phyloP scores from a whole-genome alignment of 208 protist species.

The Angomonas ambiguus region DNA sequence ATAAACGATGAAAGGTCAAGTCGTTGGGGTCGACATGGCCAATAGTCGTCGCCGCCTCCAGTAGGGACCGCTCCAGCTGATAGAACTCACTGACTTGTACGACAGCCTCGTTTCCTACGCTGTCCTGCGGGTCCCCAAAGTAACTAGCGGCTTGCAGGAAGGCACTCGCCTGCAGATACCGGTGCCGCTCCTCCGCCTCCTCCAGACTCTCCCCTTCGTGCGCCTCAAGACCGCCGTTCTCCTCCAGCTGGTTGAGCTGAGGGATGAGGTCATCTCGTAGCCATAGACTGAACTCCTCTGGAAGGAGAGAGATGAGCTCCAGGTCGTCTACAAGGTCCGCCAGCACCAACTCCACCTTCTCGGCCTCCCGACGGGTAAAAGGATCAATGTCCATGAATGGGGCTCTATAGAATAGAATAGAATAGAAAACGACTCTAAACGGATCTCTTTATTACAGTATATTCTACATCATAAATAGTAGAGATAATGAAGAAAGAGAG shows the following conservation, averaged over 20 bases:
- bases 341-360: constrained; percentile 70
- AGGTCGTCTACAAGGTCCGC: constrained; percentile 66
- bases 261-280: constrained; percentile 51
- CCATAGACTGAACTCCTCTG: constrained; percentile 58
- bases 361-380: constrained; percentile 72
- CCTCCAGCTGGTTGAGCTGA: constrained; percentile 15
- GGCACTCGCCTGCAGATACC: constrained; percentile 31
- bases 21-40: constrained; percentile 49
- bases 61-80: constrained; percentile 60
- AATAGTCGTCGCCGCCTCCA: constrained; percentile 42
- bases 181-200: constrained; percentile 34
- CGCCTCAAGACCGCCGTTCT: not conserved
- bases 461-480: not conserved
- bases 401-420: not conserved
- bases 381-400: constrained; percentile 78
- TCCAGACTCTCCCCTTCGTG: constrained; percentile 10
- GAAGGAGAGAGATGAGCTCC: constrained; percentile 56
- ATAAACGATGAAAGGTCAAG: constrained; percentile 52
- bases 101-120: constrained; percentile 52
- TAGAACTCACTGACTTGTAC: constrained; percentile 68
- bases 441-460: not conserved
- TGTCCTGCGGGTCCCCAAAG: constrained; percentile 67
- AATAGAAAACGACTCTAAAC: constrained; percentile 10
- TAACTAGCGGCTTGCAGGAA: constrained; percentile 37
- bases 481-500: constrained; percentile 10